Evolutionary conservation across 768 basidiomycete species (phyloP).

Genomic region (Chlorophyllum brunneum): DNA sequence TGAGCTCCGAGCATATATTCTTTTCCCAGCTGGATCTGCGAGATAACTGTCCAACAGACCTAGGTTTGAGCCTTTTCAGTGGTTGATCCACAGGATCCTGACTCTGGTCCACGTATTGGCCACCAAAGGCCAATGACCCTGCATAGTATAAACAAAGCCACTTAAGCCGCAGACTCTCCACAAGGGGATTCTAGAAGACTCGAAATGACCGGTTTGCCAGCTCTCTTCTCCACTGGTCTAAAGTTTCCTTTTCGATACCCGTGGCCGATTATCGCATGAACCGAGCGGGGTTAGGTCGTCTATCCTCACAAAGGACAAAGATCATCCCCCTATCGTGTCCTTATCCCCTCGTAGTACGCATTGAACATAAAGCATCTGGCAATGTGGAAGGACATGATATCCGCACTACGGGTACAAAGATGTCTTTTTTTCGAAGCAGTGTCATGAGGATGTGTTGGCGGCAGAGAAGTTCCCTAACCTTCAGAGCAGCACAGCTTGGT

Average conservation of each 20-base stretch:
- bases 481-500: not conserved
- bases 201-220: conserved; percentile 3
- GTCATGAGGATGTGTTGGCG: too few relatives aligned
- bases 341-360: too few relatives aligned
- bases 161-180: conserved; percentile 10
- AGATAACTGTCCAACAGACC: not conserved
- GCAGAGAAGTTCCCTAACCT: not conserved
- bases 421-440: too few relatives aligned
- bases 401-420: too few relatives aligned
- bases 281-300: not conserved
- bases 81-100: not conserved
- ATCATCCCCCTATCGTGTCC: too few relatives aligned
- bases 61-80: not conserved
- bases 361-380: too few relatives aligned
- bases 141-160: not conserved
- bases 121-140: not conserved
- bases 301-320: not conserved
- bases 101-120: conserved; percentile 9
- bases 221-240: conserved; percentile 2
- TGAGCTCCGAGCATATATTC: not conserved
- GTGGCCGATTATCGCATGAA: not conserved
- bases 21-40: not conserved
- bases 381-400: too few relatives aligned
- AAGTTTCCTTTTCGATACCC: conserved; percentile 4
- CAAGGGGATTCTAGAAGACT: conserved; percentile 4